A percentile compares a stretch with the other conserved stretches of the same genome.
Conservation (phyloP, 2,329 filamentous ascomycete genomes). For the Claviceps paspali region DNA sequence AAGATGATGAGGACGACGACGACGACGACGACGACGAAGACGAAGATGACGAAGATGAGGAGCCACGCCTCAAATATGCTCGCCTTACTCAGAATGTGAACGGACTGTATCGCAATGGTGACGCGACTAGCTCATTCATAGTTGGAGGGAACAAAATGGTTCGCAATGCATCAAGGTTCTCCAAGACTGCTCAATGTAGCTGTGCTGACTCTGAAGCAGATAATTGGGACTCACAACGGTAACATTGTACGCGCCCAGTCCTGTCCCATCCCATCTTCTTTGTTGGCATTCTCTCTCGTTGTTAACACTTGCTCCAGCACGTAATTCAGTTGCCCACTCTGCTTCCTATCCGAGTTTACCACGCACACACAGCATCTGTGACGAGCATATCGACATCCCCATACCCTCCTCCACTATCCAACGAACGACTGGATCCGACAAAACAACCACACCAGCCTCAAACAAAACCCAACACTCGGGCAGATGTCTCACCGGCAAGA, state of each 20-base stretch:
- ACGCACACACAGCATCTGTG: conserved; percentile 83
- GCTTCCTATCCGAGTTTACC: conserved; percentile 69
- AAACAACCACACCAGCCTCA: conserved; percentile 21
- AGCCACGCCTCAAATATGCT: conserved; percentile 86
- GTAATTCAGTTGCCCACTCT: conserved; percentile 73
- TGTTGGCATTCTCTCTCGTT: neutral
- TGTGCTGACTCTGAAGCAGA: conserved; percentile 33
- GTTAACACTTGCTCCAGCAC: conserved; percentile 39
- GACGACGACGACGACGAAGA: conserved; percentile 53
- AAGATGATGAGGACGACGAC: conserved; percentile 28
- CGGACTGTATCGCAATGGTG: conserved; percentile 80
- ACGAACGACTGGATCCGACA: conserved; percentile 26
- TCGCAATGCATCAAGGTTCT: conserved; percentile 14
- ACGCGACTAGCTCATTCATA: conserved; percentile 82
- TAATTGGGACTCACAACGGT: conserved; percentile 89
- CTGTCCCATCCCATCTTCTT: neutral
- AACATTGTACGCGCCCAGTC: conserved; percentile 56
- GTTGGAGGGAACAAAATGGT: conserved; percentile 97
- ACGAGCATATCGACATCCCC: conserved; percentile 85
- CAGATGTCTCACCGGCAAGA: conserved; percentile 29
- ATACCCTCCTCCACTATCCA: conserved; percentile 44
- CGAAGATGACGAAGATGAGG: conserved; percentile 77
- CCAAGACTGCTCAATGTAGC: conserved; percentile 6
- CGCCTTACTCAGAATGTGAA: conserved; percentile 68
- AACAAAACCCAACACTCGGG: conserved; percentile 16